These are phyloP conservation scores for Mycocentrospora acerina DNA, from an alignment of 2,329 filamentous ascomycete genomes.

Conservation along the genomic window DNA sequence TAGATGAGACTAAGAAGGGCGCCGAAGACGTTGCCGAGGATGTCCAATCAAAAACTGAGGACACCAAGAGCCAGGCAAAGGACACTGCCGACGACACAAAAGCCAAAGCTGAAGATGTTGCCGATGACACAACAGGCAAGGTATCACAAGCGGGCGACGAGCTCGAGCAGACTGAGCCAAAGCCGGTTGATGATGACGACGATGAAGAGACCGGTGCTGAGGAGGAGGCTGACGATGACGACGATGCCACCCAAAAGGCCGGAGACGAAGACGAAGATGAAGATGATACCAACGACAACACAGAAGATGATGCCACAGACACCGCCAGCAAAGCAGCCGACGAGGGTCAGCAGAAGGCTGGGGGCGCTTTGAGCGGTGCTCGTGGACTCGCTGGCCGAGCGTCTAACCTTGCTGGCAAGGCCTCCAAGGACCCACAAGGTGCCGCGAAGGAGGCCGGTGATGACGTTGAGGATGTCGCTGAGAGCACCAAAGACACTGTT, in stretches of 20 bases:
- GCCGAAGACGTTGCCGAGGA: constrained; percentile 40
- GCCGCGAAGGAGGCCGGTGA: constrained; percentile 40
- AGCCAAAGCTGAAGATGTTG: constrained; percentile 37
- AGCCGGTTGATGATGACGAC: constrained; percentile 49
- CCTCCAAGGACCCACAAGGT: constrained; percentile 39
- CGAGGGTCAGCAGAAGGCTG: constrained; percentile 35
- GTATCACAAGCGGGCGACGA: constrained; percentile 50
- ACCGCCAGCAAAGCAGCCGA: constrained; percentile 39
- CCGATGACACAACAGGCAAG: constrained; percentile 47
- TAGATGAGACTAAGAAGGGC: constrained; percentile 41
- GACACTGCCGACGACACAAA: constrained; percentile 39
- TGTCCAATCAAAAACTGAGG: constrained; percentile 45
- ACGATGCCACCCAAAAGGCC: constrained; percentile 47
- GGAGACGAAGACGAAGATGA: constrained; percentile 49
- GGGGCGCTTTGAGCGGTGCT: constrained; percentile 47
- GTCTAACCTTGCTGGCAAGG: constrained; percentile 49
- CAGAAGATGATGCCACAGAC: constrained; percentile 43
- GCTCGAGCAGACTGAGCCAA: constrained; percentile 49
- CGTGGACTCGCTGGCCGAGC: constrained; percentile 51
- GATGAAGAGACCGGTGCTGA: constrained; percentile 33
- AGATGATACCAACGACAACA: constrained; percentile 39
- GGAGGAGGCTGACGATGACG: constrained; percentile 27
- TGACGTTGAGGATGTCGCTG: constrained; percentile 32
- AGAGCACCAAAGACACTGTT: constrained; percentile 34
- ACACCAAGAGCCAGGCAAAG: constrained; percentile 34